Evolutionary conservation across 1,139 yeast genomes (phyloP).

Genomic region (Williopsis jadinii): DNA sequence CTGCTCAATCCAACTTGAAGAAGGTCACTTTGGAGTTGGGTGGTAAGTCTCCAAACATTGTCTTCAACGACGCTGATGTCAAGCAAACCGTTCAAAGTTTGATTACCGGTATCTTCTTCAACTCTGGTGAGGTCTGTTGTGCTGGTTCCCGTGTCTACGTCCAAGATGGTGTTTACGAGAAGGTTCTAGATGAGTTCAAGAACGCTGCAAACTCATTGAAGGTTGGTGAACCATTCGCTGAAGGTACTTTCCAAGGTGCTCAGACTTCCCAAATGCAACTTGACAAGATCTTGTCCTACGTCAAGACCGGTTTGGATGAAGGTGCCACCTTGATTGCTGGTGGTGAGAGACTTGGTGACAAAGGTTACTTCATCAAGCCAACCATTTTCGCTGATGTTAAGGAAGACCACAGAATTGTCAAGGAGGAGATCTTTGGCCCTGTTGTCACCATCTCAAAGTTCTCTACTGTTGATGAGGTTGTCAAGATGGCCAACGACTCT

Average conservation of each 20-base stretch:
- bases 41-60: conserved; percentile 81
- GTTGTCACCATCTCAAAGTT: conserved; percentile 73
- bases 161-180: conserved; percentile 71
- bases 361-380: conserved; percentile 77
- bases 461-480: conserved; percentile 63
- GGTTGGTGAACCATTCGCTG: conserved; percentile 76
- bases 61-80: conserved; percentile 68
- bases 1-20: conserved; percentile 65
- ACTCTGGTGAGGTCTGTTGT: conserved; percentile 85
- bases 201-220: conserved; percentile 44
- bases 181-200: conserved; percentile 48
- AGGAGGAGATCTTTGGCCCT: conserved; percentile 87
- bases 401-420: conserved; percentile 60
- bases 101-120: conserved; percentile 62
- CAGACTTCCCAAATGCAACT: conserved; percentile 74
- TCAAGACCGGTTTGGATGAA: conserved; percentile 65
- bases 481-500: conserved; percentile 64
- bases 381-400: conserved; percentile 69
- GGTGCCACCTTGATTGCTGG: conserved; percentile 76
- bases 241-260: conserved; percentile 73
- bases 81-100: conserved; percentile 57
- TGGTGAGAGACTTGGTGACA: conserved; percentile 61
- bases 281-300: conserved; percentile 67
- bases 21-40: conserved; percentile 83
- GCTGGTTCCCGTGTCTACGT: conserved; percentile 82